Percentiles rank a stretch among this genome's conserved stretches.
Conservation (phyloP, 1,139 yeast genomes). For the Hanseniaspora sp. region DNA sequence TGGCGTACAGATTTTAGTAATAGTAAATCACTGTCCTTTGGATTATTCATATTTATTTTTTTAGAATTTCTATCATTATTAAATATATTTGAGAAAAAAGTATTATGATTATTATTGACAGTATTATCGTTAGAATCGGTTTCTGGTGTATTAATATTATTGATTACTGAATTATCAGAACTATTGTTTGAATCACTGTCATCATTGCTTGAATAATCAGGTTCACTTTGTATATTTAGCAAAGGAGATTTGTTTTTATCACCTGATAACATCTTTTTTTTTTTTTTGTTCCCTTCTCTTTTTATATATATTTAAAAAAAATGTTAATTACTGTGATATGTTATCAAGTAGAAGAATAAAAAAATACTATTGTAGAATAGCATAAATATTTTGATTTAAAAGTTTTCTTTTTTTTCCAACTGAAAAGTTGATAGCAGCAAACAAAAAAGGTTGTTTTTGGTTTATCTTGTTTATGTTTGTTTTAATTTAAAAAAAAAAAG, state of each 20-base stretch:
- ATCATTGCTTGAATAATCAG: slow-evolving; percentile 11
- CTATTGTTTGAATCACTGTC: not conserved
- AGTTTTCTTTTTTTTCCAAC: too few relatives aligned
- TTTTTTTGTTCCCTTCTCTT: too few relatives aligned
- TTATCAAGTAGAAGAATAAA: too few relatives aligned
- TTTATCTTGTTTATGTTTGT: too few relatives aligned
- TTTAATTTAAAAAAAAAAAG: too few relatives aligned
- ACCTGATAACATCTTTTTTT: not conserved
- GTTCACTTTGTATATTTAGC: slow-evolving; percentile 9
- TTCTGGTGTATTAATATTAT: not conserved
- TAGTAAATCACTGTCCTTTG: slow-evolving; percentile 21
- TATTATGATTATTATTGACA: slow-evolving; percentile 3
- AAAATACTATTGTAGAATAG: too few relatives aligned
- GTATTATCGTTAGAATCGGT: not conserved
- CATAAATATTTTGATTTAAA: too few relatives aligned
- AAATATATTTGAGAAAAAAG: slow-evolving; percentile 11
- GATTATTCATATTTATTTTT: not conserved
- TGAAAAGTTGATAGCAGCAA: too few relatives aligned
- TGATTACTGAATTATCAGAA: not conserved
- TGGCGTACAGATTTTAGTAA: slow-evolving; percentile 29
- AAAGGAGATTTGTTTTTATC: not conserved
- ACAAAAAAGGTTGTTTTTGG: too few relatives aligned
- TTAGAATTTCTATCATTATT: not conserved
- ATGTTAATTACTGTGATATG: too few relatives aligned
- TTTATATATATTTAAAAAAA: too few relatives aligned